Conservation (phyloP, 768 basidiomycete species). For the Daedaleopsis nitida region DNA sequence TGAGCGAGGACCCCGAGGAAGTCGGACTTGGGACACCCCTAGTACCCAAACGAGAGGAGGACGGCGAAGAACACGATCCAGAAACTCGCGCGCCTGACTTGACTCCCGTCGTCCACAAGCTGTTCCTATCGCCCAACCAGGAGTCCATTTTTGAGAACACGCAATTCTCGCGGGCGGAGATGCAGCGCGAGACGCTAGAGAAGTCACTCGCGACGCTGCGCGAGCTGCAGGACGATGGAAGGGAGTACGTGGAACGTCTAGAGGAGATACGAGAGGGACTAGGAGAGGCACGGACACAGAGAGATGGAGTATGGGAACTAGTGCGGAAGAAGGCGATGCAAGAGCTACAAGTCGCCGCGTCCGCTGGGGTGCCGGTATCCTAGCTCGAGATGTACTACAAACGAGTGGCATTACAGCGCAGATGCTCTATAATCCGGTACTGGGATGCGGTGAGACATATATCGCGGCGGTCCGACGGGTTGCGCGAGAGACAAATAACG, state of each 20-base stretch:
- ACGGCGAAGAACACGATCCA: constrained; percentile 40
- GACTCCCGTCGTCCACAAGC: constrained; percentile 63
- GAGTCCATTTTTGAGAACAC: constrained; percentile 51
- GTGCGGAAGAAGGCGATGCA: constrained; percentile 74
- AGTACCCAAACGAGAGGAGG: constrained; percentile 68
- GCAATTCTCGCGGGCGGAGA: constrained; percentile 63
- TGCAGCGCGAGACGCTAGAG: constrained; percentile 71
- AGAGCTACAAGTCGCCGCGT: constrained; percentile 65
- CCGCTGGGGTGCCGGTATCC: constrained; percentile 11
- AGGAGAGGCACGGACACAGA: constrained; percentile 72
- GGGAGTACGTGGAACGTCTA: constrained; percentile 84
- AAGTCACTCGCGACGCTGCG: constrained; percentile 72
- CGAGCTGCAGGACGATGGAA: constrained; percentile 83
- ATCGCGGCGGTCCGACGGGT: too few relatives aligned
- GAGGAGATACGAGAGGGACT: constrained; percentile 82
- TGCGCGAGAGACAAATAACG: too few relatives aligned
- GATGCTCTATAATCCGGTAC: background rate
- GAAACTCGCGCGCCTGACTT: constrained; percentile 62
- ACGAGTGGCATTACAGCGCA: background rate
- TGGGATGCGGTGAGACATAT: background rate
- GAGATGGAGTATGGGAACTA: constrained; percentile 74
- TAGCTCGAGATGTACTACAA: background rate
- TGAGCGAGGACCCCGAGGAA: constrained; percentile 67
- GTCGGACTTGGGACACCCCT: constrained; percentile 39
- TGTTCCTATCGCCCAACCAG: constrained; percentile 55